Evolutionary conservation across 176 grass and related monocot genomes (phyloP), one percentile per base, ranked within the genome.

Genomic region (Microstegium vimineum): DNA sequence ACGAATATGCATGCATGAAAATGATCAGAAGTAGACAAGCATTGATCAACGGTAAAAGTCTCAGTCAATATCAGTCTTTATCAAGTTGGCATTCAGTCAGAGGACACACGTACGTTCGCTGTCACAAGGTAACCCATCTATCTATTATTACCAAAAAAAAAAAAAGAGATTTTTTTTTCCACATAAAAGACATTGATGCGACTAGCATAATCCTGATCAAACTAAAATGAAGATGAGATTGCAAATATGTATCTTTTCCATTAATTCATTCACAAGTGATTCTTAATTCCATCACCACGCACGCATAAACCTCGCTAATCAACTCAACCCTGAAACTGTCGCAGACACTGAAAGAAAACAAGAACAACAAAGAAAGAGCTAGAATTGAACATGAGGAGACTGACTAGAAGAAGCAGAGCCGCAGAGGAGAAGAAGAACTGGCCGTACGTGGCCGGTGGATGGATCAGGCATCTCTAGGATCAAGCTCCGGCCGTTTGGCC

Each of bases 401-500:
- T 6, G 46, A 62, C 6, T 15, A 65, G 16, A 40, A 33, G 31
- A 43, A n/a, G 12, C 7, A 56, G n/a, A n/a, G n/a, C n/a, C n/a
- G n/a, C n/a, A n/a, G 49, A 54, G 51, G 10, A 23, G 56, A 52
- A 3, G 27, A 31, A 4, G 43, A 22, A 62, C 51, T 8, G 52
- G 35, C 17, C n/a, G n/a, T n/a, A n/a, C 10, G 8, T 28, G 41
- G n/a, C n/a, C n/a, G 27, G 26, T 9, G 5, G 20, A 8, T 46
- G 25, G 3, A 33, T 30, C 25, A 90, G 7, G 71, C 80, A 4
- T 74, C 66, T 15, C 28, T 73, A 5, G 78, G 88, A 69, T 92
- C 22, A 22, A 69, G 5, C 80, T 73, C 86, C 0, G 88, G 90
- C 38, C 70, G 80, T 33, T 80, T 84, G 2, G 82, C 63, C 57